Evolutionary conservation across 2,329 filamentous ascomycete genomes (phyloP), one percentile per base, ranked within the genome.

Genomic region (Botryotinia calthae): DNA sequence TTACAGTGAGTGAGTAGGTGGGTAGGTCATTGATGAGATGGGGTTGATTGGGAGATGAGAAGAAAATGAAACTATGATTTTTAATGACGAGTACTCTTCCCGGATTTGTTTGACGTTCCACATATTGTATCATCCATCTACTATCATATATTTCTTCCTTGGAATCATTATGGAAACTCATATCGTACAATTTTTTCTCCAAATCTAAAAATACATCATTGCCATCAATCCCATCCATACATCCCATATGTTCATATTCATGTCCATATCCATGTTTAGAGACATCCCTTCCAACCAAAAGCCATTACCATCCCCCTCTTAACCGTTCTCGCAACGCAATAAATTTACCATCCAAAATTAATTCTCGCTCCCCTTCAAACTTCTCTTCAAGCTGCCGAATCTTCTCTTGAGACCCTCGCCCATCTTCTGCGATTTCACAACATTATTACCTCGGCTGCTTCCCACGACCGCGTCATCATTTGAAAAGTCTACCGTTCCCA

Each of bases 341-440:
- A 12, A 44, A 14, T 16, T 1, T 20, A 59, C 2, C 22, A 37
- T 22, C 10, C 37, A n/a, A n/a, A 65, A n/a, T n/a, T 37, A 28
- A 28, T 54, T 25, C 9, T 44, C 46, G 20, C 56, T 62, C 22
- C 64, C 51, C 62, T 79, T 77, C 69, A 78, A 79, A 75, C 82
- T 85, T 70, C 82, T 82, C 63, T 86, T 83, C 70, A 89, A 78
- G 76, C 85, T 87, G 40, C 86, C 87, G 70, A 89, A 84, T 25
- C 87, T 84, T 59, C 84, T 82, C 82, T 86, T 88, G 59, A 90
- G 76, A 2, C 86, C 87, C 42, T 87, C 85, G 20, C 84, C 82
- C 12, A 88, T 56, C 40, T 74, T 76, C 16, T 69, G 51, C 9
- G 64, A 28, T 70, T 44, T 82, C 81, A 85, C 83, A 0, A 84